Evolutionary conservation across 805 yeast genomes (phyloP).

Genomic region (Nakazawaea wickerhamii): DNA sequence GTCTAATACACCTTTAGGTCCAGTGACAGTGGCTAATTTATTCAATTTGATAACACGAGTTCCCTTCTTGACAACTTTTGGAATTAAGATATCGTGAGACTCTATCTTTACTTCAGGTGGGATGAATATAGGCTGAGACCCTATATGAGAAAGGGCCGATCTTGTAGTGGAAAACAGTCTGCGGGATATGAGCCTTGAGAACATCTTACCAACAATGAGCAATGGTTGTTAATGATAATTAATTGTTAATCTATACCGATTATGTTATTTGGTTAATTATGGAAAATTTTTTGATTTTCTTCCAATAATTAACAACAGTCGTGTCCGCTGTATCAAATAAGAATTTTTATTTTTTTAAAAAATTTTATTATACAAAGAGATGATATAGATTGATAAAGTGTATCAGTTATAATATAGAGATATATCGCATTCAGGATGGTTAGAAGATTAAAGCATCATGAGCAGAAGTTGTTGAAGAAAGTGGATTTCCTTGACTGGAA

Average conservation of each 20-base stretch:
- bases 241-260: neutral
- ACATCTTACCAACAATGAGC: no score
- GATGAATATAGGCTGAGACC: constrained; percentile 69
- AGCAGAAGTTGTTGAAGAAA: constrained; percentile 87
- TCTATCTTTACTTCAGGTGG: constrained; percentile 54
- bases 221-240: no score
- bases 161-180: constrained; percentile 31
- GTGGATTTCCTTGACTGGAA: constrained; percentile 98
- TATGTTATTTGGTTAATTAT: neutral
- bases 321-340: neutral
- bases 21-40: constrained; percentile 54
- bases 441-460: constrained; percentile 88
- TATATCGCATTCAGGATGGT: constrained; percentile 45
- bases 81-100: constrained; percentile 44
- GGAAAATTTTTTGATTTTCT: constrained; percentile 1
- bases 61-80: constrained; percentile 64
- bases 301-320: neutral
- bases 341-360: neutral
- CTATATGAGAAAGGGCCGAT: constrained; percentile 56
- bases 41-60: constrained; percentile 52
- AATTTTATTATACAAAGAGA: neutral
- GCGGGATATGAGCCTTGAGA: constrained; percentile 11
- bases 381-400: no score
- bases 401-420: neutral
- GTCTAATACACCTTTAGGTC: constrained; percentile 70